Evolutionary conservation across 495 filamentous ascomycete species (phyloP), one percentile per base, ranked within the genome.

Genomic region (Penicillium parvum): DNA sequence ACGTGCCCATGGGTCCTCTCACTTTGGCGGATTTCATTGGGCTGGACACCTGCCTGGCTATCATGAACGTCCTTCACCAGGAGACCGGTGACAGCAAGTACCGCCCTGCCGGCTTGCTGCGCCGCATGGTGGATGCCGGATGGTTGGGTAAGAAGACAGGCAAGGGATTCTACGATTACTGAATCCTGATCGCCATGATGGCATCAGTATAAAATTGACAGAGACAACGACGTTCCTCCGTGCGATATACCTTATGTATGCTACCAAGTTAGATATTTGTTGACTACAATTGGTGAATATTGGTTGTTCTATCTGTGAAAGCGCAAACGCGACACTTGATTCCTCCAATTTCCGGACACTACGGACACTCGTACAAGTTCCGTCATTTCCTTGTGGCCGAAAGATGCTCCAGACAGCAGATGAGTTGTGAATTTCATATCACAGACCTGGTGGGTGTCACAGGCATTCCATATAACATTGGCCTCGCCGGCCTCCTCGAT

Each of bases 101-200:
- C 57, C 70, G 92, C 30, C 90, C 94, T 0, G 80, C 85, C 21
- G 85, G 94, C 34, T 67, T 96, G 39, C 68, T 99, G 48, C 73
- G 78, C 56, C 90, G 91, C 62, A 96, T 96, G 92, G 94, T 99
- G 0, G 89, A 95, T 75, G 92, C 92, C 7, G 94, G 94, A 6
- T 99, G 92, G 92, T 53, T 96, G 48, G 92, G 92, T 18, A 96
- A 94, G 82, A 99, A 99, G 77, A 86, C 82, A 53, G 89, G 91
- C 12, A 96, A 90, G 71, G 92, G 92, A 8, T 96, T 96, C 63
- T 96, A 96, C 61, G 85, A 92, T 21, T 97, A 96, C 53, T 77
- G 85, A 92, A 21, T 97, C 96, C 53, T 77, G 39, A 62, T 36
- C 8, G 23, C 23, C 22, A 9, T 11, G 18, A 15, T 15, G 16